These are phyloP conservation scores for Aspergillus wentii DNA, from an alignment of 495 filamentous ascomycete species.

Conservation along the genomic window DNA sequence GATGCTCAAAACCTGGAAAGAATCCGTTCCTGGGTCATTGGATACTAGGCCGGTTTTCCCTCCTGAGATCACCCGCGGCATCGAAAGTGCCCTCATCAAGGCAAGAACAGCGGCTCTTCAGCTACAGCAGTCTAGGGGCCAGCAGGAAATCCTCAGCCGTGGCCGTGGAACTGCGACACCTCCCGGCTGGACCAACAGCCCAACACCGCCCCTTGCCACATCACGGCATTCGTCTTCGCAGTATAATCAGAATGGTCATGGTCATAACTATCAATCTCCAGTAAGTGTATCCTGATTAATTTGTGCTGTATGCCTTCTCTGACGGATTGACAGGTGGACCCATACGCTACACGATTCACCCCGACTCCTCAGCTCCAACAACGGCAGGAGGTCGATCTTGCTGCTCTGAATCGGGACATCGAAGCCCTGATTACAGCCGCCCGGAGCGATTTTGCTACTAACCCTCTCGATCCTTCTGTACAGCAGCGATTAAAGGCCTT, in stretches of 20 bases:
- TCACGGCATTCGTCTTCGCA: constrained; percentile 30
- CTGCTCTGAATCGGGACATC: constrained; percentile 76
- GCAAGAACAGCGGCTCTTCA: constrained; percentile 71
- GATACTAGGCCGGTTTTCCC: constrained; percentile 87
- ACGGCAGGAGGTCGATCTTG: constrained; percentile 44
- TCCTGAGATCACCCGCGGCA: constrained; percentile 74
- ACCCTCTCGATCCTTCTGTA: constrained; percentile 65
- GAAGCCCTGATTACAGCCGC: constrained; percentile 65
- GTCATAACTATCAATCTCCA: constrained; percentile 25
- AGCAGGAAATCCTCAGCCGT: constrained; percentile 58
- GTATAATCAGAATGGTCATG: constrained; percentile 30
- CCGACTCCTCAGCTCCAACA: constrained; percentile 38
- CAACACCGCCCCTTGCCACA: constrained; percentile 60
- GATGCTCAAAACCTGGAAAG: constrained; percentile 98
- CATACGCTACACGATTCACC: constrained; percentile 15
- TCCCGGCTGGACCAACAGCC: constrained; percentile 57
- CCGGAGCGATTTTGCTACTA: constrained; percentile 65
- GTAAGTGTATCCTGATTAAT: constrained; percentile 19
- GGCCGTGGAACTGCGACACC: constrained; percentile 49
- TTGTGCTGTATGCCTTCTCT: constrained; percentile 8
- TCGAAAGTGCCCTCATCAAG: constrained; percentile 91
- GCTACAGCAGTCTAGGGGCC: constrained; percentile 61
- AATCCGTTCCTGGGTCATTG: constrained; percentile 86
- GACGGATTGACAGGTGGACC: constrained; percentile 17
- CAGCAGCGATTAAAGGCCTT: constrained; percentile 80